A percentile compares a stretch with the other conserved stretches of the same genome.
phyloP scores from a whole-genome alignment of 1,284 basidiomycete species.

The Trichosporon sp. region DNA sequence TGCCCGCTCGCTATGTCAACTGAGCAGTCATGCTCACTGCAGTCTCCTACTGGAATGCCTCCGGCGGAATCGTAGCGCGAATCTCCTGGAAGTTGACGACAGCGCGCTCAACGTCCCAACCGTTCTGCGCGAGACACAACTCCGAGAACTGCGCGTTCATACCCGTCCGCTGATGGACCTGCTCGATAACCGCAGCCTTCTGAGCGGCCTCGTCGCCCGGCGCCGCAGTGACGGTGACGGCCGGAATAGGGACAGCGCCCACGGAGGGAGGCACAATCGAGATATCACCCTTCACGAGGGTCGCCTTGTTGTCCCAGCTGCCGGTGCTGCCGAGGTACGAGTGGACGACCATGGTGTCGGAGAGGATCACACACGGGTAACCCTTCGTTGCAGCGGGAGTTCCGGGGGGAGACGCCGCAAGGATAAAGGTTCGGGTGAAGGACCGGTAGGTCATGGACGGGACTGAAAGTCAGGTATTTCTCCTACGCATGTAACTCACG shows the following conservation, averaged over 20 bases:
- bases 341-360: constrained; percentile 82
- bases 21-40: constrained; percentile 15
- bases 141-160: constrained; percentile 74
- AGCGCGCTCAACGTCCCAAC: constrained; percentile 75
- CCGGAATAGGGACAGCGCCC: constrained; percentile 25
- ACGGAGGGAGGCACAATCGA: constrained; percentile 41
- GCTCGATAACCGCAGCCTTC: constrained; percentile 58
- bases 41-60: constrained; percentile 36
- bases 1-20: constrained; percentile 17
- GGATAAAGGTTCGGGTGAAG: constrained; percentile 88
- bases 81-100: constrained; percentile 75
- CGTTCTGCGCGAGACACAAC: constrained; percentile 79
- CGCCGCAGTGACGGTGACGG: constrained; percentile 30
- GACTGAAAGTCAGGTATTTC: constrained; percentile 43
- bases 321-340: constrained; percentile 73
- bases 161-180: constrained; percentile 69
- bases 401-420: constrained; percentile 75
- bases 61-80: constrained; percentile 44
- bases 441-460: constrained; percentile 65
- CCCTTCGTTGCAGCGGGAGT: constrained; percentile 74
- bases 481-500: constrained; percentile 61
- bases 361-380: constrained; percentile 88
- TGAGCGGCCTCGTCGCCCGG: constrained; percentile 26
- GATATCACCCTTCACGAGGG: constrained; percentile 49
- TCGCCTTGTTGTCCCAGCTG: constrained; percentile 60